These are phyloP conservation scores for Xylariaceae sp. DNA, from an alignment of 2,329 filamentous ascomycete species.

Conservation along the genomic window DNA sequence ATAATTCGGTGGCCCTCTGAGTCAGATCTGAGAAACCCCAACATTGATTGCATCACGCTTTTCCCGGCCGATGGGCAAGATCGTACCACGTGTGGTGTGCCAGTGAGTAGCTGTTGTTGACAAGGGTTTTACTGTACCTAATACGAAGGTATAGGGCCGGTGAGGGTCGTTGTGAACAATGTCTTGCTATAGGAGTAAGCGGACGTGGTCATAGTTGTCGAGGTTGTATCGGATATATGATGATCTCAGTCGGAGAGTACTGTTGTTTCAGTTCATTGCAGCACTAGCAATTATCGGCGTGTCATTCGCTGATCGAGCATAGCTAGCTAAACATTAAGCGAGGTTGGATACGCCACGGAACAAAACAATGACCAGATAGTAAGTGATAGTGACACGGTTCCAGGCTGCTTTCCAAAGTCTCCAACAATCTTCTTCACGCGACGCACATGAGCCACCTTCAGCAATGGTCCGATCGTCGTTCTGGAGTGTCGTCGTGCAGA, in stretches of 20 bases:
- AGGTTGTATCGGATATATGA: neutral
- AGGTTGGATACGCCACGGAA: slow-evolving; percentile 4
- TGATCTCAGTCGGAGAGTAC: slow-evolving; percentile 4
- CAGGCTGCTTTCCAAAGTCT: too few relatives aligned
- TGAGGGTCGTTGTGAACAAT: neutral
- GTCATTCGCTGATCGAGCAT: slow-evolving; percentile 11
- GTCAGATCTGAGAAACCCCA: slow-evolving; percentile 20
- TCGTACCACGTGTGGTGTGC: slow-evolving; percentile 27
- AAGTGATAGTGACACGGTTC: too few relatives aligned
- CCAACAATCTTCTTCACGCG: too few relatives aligned
- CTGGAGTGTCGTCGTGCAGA: too few relatives aligned
- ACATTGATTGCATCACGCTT: slow-evolving; percentile 1
- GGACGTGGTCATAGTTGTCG: neutral
- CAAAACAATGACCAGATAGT: too few relatives aligned
- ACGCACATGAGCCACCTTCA: too few relatives aligned
- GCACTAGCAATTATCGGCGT: slow-evolving; percentile 6
- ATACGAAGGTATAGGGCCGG: neutral
- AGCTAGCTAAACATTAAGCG: slow-evolving; percentile 20
- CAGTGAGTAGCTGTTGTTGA: slow-evolving; percentile 14
- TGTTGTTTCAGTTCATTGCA: slow-evolving; percentile 14
- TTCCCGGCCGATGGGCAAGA: slow-evolving; percentile 18
- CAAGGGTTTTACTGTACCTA: neutral
- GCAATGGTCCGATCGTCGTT: too few relatives aligned
- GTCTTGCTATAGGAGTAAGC: slow-evolving; percentile 1
- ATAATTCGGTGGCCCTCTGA: slow-evolving; percentile 22